These are phyloP conservation scores for Saccharomycopsis sp. DNA, from an alignment of 805 yeast species.

Conservation along the genomic window DNA sequence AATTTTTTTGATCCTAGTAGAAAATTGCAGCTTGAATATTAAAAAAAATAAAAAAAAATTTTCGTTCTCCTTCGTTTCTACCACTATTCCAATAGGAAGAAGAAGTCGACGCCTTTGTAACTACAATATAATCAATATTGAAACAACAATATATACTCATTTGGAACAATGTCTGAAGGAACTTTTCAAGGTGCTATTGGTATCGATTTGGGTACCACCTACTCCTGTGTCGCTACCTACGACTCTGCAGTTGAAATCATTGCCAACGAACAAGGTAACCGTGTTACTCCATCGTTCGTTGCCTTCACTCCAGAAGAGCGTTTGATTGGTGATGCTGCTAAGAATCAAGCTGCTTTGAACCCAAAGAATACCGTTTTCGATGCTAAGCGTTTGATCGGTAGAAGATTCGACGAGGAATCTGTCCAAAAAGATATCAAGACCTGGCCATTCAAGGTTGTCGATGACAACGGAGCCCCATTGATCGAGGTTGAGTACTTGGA, in stretches of 20 bases:
- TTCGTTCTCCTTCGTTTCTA: not conserved
- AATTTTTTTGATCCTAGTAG: not conserved
- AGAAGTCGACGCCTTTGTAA: not conserved
- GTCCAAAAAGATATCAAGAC: constrained; percentile 89
- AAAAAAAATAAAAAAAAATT: not conserved
- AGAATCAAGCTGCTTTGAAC: constrained; percentile 78
- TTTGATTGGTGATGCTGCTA: constrained; percentile 78
- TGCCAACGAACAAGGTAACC: constrained; percentile 83
- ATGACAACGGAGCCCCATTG: constrained; percentile 60
- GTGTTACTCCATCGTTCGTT: constrained; percentile 77
- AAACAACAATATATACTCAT: not conserved
- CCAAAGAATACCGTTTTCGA: constrained; percentile 74
- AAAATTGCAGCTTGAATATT: not conserved
- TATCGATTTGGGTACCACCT: constrained; percentile 93
- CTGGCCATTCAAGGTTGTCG: constrained; percentile 74
- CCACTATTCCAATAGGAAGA: not conserved
- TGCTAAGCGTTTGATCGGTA: constrained; percentile 77
- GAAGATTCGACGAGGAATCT: constrained; percentile 66
- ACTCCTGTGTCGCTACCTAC: constrained; percentile 76
- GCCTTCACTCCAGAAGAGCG: constrained; percentile 75
- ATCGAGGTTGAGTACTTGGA: constrained; percentile 65
- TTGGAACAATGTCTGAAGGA: constrained; percentile 81
- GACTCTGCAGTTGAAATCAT: constrained; percentile 72
- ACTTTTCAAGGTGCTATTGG: constrained; percentile 99
- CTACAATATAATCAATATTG: not conserved